These are phyloP conservation scores for Boletus rufocinnamomeus DNA, from an alignment of 768 basidiomycete species.

Conservation along the genomic window DNA sequence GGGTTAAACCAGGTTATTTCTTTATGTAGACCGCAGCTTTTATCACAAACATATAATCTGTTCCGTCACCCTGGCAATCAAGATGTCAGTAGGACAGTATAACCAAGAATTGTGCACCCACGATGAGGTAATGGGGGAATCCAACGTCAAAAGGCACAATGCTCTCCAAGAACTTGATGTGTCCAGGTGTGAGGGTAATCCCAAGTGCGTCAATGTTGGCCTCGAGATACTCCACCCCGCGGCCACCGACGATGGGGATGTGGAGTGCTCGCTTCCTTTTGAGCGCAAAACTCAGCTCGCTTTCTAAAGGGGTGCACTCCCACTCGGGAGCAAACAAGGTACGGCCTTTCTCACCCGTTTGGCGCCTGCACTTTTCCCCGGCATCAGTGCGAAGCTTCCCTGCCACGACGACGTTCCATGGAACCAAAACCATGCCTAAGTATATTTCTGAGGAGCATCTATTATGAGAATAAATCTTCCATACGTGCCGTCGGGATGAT, in stretches of 20 bases:
- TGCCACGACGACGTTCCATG: constrained; percentile 34
- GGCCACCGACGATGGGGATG: constrained; percentile 42
- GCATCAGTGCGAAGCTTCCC: constrained; percentile 34
- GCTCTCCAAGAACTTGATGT: constrained; percentile 39
- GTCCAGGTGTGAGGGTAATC: constrained; percentile 38
- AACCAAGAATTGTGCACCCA: constrained; percentile 18
- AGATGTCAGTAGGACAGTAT: not conserved
- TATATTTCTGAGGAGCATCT: no score
- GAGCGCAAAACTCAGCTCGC: constrained; percentile 36
- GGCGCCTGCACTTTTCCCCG: constrained; percentile 27
- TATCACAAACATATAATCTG: constrained; percentile 20
- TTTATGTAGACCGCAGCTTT: constrained; percentile 18
- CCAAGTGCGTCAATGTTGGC: constrained; percentile 44
- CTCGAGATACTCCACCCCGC: constrained; percentile 43
- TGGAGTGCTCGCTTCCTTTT: constrained; percentile 41
- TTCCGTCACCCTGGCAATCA: constrained; percentile 27
- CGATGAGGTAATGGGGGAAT: constrained; percentile 37
- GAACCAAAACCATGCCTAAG: constrained; percentile 32
- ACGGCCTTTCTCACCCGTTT: constrained; percentile 42
- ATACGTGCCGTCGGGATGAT: constrained; percentile 39
- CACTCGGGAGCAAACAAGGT: constrained; percentile 24
- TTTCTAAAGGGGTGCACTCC: constrained; percentile 37
- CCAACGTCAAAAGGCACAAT: constrained; percentile 35
- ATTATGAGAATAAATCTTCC: constrained; percentile 32
- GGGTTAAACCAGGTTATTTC: constrained; percentile 16